phyloP scores from a whole-genome alignment of 257 asterid genomes.

The Hygrophila difformis region DNA sequence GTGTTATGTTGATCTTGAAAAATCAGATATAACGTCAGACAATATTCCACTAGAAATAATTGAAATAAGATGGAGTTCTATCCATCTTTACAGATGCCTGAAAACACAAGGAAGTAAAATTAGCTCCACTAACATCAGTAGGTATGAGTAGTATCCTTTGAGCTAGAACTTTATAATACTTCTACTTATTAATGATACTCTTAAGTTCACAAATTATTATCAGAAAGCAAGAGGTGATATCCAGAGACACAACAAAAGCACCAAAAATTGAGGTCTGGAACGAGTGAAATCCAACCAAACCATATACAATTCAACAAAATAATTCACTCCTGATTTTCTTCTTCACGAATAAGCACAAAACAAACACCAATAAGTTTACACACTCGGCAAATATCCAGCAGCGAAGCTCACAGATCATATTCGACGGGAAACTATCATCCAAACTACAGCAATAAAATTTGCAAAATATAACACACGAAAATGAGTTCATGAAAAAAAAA shows the following conservation, averaged over 20 bases:
- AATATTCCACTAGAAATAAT: neutral
- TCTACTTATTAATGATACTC: neutral
- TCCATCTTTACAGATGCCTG: neutral
- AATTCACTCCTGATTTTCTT: neutral
- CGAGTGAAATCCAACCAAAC: neutral
- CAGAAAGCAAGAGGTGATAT: neutral
- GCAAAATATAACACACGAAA: conserved; percentile 1
- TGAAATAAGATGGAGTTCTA: neutral
- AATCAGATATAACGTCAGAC: conserved; percentile 1
- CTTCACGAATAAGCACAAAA: neutral
- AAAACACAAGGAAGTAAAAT: neutral
- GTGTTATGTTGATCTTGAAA: neutral
- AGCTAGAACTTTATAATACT: neutral
- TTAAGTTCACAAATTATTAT: neutral
- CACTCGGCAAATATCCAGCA: conserved; percentile 1
- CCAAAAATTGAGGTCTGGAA: neutral
- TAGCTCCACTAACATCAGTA: neutral
- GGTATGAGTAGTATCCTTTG: neutral
- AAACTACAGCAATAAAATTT: neutral
- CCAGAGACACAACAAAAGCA: no score
- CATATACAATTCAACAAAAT: neutral
- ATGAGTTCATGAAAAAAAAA: no score
- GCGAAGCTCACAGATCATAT: neutral
- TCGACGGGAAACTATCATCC: neutral
- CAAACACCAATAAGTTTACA: neutral